These are phyloP conservation scores for Microbotryum silenes-acaulis DNA, from an alignment of 1,284 basidiomycete species.

Conservation along the genomic window DNA sequence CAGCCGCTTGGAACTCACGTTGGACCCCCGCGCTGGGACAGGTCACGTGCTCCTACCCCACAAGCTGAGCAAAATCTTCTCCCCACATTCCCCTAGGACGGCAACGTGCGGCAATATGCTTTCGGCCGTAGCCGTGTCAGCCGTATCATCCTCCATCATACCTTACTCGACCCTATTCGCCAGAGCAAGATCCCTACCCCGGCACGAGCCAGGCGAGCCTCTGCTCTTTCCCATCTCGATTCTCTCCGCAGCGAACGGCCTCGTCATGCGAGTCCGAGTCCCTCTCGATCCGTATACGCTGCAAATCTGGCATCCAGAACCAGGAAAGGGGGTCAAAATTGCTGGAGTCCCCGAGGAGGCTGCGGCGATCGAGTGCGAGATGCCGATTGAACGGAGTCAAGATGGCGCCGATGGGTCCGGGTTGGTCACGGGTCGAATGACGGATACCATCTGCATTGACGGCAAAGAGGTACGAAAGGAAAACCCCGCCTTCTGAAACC, in stretches of 20 bases:
- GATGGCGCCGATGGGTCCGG: background rate
- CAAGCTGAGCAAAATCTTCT: background rate
- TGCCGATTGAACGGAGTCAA: slow-evolving; percentile 15
- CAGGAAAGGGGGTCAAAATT: slow-evolving; percentile 18
- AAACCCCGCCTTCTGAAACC: no score
- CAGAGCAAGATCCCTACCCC: slow-evolving; percentile 8
- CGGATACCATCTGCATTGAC: slow-evolving; percentile 15
- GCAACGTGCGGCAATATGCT: slow-evolving; percentile 30
- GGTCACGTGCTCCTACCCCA: background rate
- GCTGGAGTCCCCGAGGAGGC: slow-evolving; percentile 25
- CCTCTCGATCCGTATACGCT: slow-evolving; percentile 25
- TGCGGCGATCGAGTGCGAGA: slow-evolving; percentile 24
- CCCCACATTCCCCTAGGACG: slow-evolving; percentile 7
- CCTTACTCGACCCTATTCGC: slow-evolving; percentile 26
- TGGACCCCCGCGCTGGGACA: background rate
- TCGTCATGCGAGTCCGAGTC: slow-evolving; percentile 21
- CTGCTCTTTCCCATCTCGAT: slow-evolving; percentile 26
- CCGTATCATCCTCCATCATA: slow-evolving; percentile 12
- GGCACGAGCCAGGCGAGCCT: background rate
- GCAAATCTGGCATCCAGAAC: slow-evolving; percentile 15
- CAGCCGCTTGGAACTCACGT: background rate
- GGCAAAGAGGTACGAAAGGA: slow-evolving; percentile 7
- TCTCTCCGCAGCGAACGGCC: slow-evolving; percentile 25
- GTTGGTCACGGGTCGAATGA: slow-evolving; percentile 14
- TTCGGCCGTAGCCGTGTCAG: slow-evolving; percentile 14